Evolutionary conservation across 2,329 filamentous ascomycete species (phyloP).

Genomic region (Sclerotinia spermophila): DNA sequence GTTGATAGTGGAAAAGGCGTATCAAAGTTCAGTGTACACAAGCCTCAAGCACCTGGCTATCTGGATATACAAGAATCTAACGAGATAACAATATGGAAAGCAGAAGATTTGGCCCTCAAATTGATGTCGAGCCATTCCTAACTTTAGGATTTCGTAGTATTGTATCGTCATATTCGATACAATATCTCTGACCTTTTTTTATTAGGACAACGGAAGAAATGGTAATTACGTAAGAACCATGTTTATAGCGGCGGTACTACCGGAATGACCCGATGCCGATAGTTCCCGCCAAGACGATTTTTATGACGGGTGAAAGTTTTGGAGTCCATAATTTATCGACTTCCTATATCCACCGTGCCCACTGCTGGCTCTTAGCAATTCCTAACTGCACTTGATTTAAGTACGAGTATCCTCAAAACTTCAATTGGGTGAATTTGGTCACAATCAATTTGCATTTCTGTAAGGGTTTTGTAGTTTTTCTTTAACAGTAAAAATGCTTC

Average conservation of each 20-base stretch:
- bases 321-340: constrained; percentile 3
- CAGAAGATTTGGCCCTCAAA: background rate
- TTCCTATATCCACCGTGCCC: background rate
- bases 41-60: background rate
- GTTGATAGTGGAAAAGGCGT: background rate
- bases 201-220: no score
- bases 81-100: background rate
- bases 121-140: background rate
- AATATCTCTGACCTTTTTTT: no score
- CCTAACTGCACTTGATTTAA: constrained; percentile 7
- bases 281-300: constrained; percentile 3
- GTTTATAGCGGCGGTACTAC: background rate
- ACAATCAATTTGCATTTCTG: background rate
- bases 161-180: background rate
- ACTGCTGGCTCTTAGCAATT: constrained; percentile 1
- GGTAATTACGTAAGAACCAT: background rate
- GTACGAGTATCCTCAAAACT: constrained; percentile 2
- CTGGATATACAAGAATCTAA: background rate
- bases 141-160: background rate
- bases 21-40: background rate
- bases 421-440: constrained; percentile 13
- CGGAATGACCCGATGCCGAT: constrained; percentile 13
- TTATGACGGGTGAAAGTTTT: constrained; percentile 11
- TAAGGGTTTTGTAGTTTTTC: constrained; percentile 1
- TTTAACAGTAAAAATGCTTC: constrained; percentile 12